phyloP scores from a whole-genome alignment of 495 filamentous ascomycete genomes.

The Penicillium arizonense region DNA sequence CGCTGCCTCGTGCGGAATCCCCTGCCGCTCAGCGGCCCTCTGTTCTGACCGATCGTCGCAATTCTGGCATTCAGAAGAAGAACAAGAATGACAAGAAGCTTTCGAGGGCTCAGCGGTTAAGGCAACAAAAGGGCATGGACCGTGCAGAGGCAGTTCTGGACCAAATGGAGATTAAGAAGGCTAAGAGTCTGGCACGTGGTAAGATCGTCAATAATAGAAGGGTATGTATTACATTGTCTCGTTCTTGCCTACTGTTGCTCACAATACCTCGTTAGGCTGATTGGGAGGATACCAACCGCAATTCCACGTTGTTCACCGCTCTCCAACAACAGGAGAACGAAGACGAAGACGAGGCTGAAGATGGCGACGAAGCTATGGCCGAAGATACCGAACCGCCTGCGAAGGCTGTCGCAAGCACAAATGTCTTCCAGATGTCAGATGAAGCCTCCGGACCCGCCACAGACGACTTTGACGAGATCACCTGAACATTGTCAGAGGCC shows the following conservation, averaged over 20 bases:
- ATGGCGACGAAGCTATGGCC: conserved; percentile 32
- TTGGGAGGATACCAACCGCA: conserved; percentile 45
- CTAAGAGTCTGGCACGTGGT: conserved; percentile 60
- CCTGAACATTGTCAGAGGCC: conserved; percentile 28
- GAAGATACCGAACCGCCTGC: conserved; percentile 24
- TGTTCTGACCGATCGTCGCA: conserved; percentile 56
- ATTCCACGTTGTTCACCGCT: conserved; percentile 26
- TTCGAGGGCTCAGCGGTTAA: conserved; percentile 61
- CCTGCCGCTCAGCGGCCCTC: conserved; percentile 52
- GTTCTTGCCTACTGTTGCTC: conserved; percentile 11
- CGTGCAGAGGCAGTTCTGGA: conserved; percentile 69
- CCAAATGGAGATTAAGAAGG: conserved; percentile 66
- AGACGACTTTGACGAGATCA: conserved; percentile 39
- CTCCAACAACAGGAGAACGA: conserved; percentile 22
- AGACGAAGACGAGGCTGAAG: conserved; percentile 23
- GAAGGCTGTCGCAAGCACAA: conserved; percentile 11
- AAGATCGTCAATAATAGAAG: conserved; percentile 53
- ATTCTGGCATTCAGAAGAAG: conserved; percentile 67
- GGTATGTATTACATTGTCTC: conserved; percentile 24
- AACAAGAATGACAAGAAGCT: conserved; percentile 57
- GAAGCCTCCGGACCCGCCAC: conserved; percentile 11
- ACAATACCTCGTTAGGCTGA: conserved; percentile 31
- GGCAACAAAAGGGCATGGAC: conserved; percentile 72
- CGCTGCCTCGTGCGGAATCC: conserved; percentile 54
- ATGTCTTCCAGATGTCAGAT: conserved; percentile 12